Base-by-base conservation (phyloP, 768 basidiomycete species). In the Trametes coccinea region DNA sequence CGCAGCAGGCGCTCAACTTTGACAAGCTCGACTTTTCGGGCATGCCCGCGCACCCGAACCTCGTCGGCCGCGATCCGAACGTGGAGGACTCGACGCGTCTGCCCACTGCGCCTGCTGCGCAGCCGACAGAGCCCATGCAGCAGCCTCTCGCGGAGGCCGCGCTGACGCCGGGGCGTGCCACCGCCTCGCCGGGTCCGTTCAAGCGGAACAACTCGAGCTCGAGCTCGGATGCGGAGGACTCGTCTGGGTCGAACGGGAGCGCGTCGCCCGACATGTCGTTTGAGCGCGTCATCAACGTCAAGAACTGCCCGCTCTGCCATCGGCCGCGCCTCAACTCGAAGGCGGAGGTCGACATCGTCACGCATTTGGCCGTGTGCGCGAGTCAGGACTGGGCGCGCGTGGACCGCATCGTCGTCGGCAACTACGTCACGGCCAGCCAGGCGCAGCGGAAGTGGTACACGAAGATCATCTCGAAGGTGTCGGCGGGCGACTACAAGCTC, bases 401-500 rank as follows among this genome's bases (percentile, higher is more conserved):
- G 31, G 89, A 97, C 68, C 74, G 88, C 63, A 93, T 98, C 65
- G 86, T 97, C 46, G 95, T 96, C 11, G 89, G 92, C 16, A 95
- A 96, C 71, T 99, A 92, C 66, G 95, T 98, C 3, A 98, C 95
- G 0, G 89, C 92, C 5, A 87, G 84, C 65, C 94, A 97, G 77
- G 96, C 96, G 63, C 95, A 98, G 79, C 80, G 96, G 70, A 99
- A 99, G 77, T 98, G 93, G 90, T 91, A 95, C 71, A 94, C 93
- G 63, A 93, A 89, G 78, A 82, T 98, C 41, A 82, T 98, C 55
- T 81, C 84, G 27, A 95, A 94, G 76, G 85, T 97, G 5, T 89
- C 90, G 0, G 85, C 84, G 64, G 96, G 95, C 9, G 83, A 89
- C 59, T 98, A 98, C 76, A 83, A 82, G 67, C 82, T 98, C 30